These are phyloP conservation scores for Neonothopanus nambi DNA, from an alignment of 1,284 basidiomycete species.

Conservation along the genomic window DNA sequence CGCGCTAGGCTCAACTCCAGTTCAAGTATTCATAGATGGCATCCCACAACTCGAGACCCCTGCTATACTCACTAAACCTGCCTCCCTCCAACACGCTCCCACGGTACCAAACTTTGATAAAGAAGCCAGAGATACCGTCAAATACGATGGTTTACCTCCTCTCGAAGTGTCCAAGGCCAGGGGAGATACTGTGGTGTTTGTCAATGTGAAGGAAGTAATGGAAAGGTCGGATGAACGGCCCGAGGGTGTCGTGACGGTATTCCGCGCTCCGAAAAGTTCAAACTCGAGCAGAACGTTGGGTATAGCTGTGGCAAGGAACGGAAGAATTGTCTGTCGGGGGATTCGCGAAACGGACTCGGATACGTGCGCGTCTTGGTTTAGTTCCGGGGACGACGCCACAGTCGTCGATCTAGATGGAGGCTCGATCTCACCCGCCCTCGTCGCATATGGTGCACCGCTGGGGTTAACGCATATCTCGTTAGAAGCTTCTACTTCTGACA, in stretches of 20 bases:
- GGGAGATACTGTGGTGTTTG: slow-evolving; percentile 37
- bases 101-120: slow-evolving; percentile 62
- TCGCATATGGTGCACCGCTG: slow-evolving; percentile 56
- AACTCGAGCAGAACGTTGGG: too few species aligned
- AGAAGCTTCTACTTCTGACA: slow-evolving; percentile 71
- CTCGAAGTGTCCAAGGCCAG: slow-evolving; percentile 37
- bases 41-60: slow-evolving; percentile 50
- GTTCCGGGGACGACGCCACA: slow-evolving; percentile 15
- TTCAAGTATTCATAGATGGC: slow-evolving; percentile 71
- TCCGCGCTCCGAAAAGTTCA: background rate
- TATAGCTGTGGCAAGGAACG: background rate
- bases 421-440: slow-evolving; percentile 49
- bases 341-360: background rate
- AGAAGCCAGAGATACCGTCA: slow-evolving; percentile 53
- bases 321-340: background rate
- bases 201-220: slow-evolving; percentile 38
- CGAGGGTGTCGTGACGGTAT: background rate
- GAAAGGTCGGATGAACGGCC: background rate
- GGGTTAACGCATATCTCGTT: slow-evolving; percentile 60
- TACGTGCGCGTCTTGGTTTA: background rate
- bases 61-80: slow-evolving; percentile 45
- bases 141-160: slow-evolving; percentile 68
- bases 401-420: slow-evolving; percentile 45
- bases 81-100: slow-evolving; percentile 50
- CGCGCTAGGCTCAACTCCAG: slow-evolving; percentile 68